Evolutionary conservation across 352 stramenopile species (phyloP), one percentile per base, ranked within the genome.

Genomic region (Phytophthora colocasiae): DNA sequence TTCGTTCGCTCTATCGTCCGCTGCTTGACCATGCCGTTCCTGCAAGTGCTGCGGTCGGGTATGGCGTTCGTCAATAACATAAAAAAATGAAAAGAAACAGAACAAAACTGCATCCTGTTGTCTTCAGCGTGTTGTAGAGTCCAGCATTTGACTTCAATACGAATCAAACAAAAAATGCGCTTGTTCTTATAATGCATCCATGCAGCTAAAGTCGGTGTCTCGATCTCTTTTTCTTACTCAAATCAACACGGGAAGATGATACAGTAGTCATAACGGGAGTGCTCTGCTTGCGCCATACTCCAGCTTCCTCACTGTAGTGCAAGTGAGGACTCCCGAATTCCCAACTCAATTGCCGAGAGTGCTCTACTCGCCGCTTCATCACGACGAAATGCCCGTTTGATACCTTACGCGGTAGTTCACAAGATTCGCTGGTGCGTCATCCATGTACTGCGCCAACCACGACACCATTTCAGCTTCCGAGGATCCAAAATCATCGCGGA

Each of bases 391-490:
- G 22, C 88, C 86, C 19, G 73, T 67, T 31, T 81, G 60, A 64
- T 93, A 96, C 45, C 71, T 77, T 38, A 96, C 87, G 54, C 85
- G 85, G 62, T 89, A 96, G 70, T 88, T 88, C 44, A 93, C 75
- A 24, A 94, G 63, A 39, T 94, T 83, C 7, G 71, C 62, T 19
- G 88, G 88, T 22, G 78, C 78, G 54, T 89, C 70, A 45, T 89
- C 78, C 69, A 96, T 90, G 75, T 96, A 96, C 71, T 93, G 88
- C 38, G 76, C 85, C 50, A 96, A 54, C 88, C 88, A 96, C 69
- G 78, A 87, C 9, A 96, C 74, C 83, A 96, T 93, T 60, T 96
- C 88, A 7, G 78, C 70, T 63, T 96, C 88, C 2, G 86, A 93
- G 41, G 88, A 71, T 17, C 88, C 88, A 57, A 96, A 96, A 66